These are phyloP conservation scores for Themeda triandra DNA, from an alignment of 176 grass and related monocot genomes.

Conservation along the genomic window DNA sequence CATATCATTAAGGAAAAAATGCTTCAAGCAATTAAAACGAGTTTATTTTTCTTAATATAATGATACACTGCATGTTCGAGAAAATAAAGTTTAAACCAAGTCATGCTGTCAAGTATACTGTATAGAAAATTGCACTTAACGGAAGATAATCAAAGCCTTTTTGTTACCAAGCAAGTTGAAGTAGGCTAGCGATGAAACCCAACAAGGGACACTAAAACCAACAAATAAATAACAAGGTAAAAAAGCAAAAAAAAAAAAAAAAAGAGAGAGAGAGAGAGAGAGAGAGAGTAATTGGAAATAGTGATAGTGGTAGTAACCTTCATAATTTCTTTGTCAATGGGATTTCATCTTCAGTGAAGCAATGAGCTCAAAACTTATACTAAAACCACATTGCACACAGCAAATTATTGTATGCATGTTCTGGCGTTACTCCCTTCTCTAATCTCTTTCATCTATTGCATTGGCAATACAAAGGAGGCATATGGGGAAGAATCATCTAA, in stretches of 20 bases:
- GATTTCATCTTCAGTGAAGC: background rate
- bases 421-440: constrained; percentile 23
- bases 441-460: constrained; percentile 7
- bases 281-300: background rate
- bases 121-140: background rate
- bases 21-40: background rate
- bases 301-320: background rate
- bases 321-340: background rate
- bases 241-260: background rate
- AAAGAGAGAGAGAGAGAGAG: too few species aligned
- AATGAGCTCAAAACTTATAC: background rate
- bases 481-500: constrained; percentile 62
- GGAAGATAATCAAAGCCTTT: background rate
- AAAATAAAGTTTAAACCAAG: background rate
- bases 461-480: constrained; percentile 62
- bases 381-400: background rate
- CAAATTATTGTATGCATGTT: background rate
- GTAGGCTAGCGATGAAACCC: background rate
- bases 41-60: background rate
- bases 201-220: background rate
- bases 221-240: background rate
- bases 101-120: background rate
- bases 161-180: background rate
- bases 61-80: background rate
- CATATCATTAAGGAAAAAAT: background rate